Evolutionary conservation across 805 yeast species (phyloP).

Genomic region (Lachancea sp.): DNA sequence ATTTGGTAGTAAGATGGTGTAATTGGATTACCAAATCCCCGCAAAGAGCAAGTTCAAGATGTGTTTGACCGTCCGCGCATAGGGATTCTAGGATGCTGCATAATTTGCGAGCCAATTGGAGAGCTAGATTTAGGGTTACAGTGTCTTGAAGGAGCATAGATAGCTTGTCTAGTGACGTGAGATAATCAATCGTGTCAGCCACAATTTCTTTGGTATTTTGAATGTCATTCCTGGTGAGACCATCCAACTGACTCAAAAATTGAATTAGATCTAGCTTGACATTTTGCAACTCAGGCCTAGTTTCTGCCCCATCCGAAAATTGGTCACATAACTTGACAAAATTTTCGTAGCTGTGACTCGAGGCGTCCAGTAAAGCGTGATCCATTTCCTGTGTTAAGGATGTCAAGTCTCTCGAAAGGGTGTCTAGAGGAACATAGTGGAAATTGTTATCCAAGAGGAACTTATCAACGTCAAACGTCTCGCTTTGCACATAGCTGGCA

Average conservation of each 20-base stretch:
- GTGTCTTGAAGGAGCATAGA: conserved; percentile 17
- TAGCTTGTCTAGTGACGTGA: conserved; percentile 23
- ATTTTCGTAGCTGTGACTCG: conserved; percentile 23
- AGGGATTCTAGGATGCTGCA: conserved; percentile 24
- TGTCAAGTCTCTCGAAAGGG: conserved; percentile 23
- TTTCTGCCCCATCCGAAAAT: conserved; percentile 19
- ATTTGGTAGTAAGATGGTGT: not conserved
- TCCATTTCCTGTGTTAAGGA: conserved; percentile 23
- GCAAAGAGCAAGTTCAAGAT: conserved; percentile 1
- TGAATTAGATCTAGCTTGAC: conserved; percentile 20
- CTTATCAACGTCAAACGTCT: conserved; percentile 23
- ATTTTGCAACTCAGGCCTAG: conserved; percentile 20
- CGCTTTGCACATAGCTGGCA: conserved; percentile 17
- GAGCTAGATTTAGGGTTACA: conserved; percentile 13
- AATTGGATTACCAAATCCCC: conserved; percentile 5
- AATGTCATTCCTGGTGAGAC: conserved; percentile 19
- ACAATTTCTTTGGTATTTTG: conserved; percentile 21
- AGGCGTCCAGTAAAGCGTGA: conserved; percentile 22
- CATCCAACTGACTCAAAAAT: conserved; percentile 20
- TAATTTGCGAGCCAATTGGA: conserved; percentile 18
- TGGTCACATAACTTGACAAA: conserved; percentile 25
- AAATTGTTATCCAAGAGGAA: conserved; percentile 29
- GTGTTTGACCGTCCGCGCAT: conserved; percentile 15
- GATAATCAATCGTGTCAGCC: conserved; percentile 24
- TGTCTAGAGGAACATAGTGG: conserved; percentile 29